phyloP scores from a whole-genome alignment of 495 filamentous ascomycete species.

The Aspergillus panamensis region DNA sequence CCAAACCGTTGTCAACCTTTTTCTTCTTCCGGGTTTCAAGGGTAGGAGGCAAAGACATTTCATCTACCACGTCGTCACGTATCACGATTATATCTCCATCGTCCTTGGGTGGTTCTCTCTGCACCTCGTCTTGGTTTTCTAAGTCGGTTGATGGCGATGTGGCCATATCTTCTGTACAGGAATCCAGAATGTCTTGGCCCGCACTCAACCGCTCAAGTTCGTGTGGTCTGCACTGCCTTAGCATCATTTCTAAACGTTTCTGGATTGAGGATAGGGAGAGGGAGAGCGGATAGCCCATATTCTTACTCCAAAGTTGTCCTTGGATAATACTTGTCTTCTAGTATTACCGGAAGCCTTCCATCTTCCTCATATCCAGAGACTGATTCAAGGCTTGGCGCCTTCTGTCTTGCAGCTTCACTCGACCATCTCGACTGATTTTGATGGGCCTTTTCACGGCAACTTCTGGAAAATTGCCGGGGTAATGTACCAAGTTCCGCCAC shows the following conservation, averaged over 20 bases:
- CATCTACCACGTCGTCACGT: conserved; percentile 6
- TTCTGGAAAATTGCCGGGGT: conserved; percentile 34
- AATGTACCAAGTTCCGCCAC: conserved; percentile 57
- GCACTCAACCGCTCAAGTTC: conserved; percentile 45
- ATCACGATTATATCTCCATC: conserved; percentile 3
- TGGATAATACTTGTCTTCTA: conserved; percentile 76
- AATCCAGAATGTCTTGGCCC: conserved; percentile 49
- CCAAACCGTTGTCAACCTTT: conserved; percentile 46
- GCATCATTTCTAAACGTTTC: conserved; percentile 13
- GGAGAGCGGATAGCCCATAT: too few relatives aligned
- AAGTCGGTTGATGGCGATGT: conserved; percentile 47
- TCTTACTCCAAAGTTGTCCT: conserved; percentile 71
- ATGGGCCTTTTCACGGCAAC: conserved; percentile 16
- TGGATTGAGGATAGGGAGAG: too few relatives aligned
- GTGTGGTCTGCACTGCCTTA: conserved; percentile 33
- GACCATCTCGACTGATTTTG: conserved; percentile 22
- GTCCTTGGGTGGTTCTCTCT: conserved; percentile 19
- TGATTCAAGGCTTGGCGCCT: conserved; percentile 15
- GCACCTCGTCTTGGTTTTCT: conserved; percentile 55
- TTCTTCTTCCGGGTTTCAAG: conserved; percentile 40
- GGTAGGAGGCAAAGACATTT: conserved; percentile 29
- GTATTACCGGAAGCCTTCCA: conserved; percentile 72
- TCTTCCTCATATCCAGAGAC: conserved; percentile 38
- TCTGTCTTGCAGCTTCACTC: conserved; percentile 16
- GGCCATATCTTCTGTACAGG: conserved; percentile 62